phyloP scores from a whole-genome alignment of 177 flowering plant species.

The Vitis hybrid region DNA sequence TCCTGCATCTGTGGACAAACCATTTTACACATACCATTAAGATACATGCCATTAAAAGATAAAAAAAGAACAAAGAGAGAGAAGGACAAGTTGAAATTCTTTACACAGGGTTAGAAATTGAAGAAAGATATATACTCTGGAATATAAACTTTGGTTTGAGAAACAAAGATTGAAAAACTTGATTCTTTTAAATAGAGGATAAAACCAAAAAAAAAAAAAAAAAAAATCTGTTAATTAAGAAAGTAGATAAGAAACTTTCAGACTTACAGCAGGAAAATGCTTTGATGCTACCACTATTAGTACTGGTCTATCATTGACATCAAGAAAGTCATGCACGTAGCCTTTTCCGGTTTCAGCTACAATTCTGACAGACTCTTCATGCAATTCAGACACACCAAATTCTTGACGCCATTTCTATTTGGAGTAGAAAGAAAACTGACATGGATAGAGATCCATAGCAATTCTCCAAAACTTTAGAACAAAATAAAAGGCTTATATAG shows the following conservation, averaged over 20 bases:
- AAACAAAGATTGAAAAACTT: neutral
- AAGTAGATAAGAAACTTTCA: neutral
- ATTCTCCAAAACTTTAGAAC: neutral
- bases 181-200: neutral
- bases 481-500: too few species aligned
- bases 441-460: too few species aligned
- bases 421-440: constrained; percentile 15
- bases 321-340: constrained; percentile 78
- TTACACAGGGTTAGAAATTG: too few species aligned
- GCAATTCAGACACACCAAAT: constrained; percentile 64
- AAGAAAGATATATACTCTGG: neutral
- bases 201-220: neutral
- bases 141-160: neutral
- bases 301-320: constrained; percentile 74
- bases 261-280: constrained; percentile 74
- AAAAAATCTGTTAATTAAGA: neutral
- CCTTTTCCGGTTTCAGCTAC: constrained; percentile 72
- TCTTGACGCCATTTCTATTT: constrained; percentile 88
- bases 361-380: constrained; percentile 57
- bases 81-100: too few species aligned
- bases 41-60: constrained; percentile 1
- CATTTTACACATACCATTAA: constrained; percentile 3
- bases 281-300: constrained; percentile 78
- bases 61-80: neutral
- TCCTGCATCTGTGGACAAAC: constrained; percentile 51